A percentile compares a stretch with the other conserved stretches of the same genome.
These are phyloP conservation scores for Heterobasidion parviporum DNA, from an alignment of 1,284 basidiomycete species.

Conservation along the genomic window DNA sequence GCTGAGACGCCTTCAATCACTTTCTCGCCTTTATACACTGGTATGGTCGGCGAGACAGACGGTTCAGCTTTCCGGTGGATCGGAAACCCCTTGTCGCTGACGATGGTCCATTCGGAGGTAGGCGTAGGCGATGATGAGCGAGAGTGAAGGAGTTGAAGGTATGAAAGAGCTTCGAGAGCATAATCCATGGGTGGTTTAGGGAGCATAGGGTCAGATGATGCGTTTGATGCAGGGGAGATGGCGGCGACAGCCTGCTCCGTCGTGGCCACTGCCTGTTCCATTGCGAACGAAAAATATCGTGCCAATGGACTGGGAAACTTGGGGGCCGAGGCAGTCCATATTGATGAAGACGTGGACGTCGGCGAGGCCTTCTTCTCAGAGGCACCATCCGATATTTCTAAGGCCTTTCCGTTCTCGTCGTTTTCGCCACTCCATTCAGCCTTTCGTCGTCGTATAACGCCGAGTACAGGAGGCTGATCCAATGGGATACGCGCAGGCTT, in stretches of 20 bases:
- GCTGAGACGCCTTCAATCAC: conserved; percentile 94
- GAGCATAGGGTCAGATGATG: conserved; percentile 35
- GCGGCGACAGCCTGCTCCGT: conserved; percentile 69
- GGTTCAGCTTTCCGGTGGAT: conserved; percentile 72
- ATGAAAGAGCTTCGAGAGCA: conserved; percentile 72
- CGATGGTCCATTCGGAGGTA: conserved; percentile 72
- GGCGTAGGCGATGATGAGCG: conserved; percentile 21
- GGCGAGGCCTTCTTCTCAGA: conserved; percentile 7
- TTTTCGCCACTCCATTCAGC: conserved; percentile 54
- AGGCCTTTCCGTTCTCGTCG: conserved; percentile 13
- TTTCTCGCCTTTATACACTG: conserved; percentile 84
- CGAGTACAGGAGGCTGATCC: conserved; percentile 82
- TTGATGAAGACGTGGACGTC: conserved; percentile 8
- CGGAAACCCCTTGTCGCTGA: conserved; percentile 75
- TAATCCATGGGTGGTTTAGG: conserved; percentile 66
- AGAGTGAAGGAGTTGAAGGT: conserved; percentile 69
- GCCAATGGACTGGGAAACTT: conserved; percentile 63
- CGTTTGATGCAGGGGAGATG: conserved; percentile 45
- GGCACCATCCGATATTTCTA: conserved; percentile 9
- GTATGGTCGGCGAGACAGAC: conserved; percentile 75
- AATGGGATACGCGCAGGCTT: conserved; percentile 85
- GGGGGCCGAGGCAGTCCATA: conserved; percentile 44
- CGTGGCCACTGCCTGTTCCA: conserved; percentile 63
- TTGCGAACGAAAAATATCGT: conserved; percentile 65
- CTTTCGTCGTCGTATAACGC: conserved; percentile 58